Evolutionary conservation across 768 basidiomycete genomes (phyloP), one percentile per base, ranked within the genome.

Genomic region (Candolleomyces eurysporus): DNA sequence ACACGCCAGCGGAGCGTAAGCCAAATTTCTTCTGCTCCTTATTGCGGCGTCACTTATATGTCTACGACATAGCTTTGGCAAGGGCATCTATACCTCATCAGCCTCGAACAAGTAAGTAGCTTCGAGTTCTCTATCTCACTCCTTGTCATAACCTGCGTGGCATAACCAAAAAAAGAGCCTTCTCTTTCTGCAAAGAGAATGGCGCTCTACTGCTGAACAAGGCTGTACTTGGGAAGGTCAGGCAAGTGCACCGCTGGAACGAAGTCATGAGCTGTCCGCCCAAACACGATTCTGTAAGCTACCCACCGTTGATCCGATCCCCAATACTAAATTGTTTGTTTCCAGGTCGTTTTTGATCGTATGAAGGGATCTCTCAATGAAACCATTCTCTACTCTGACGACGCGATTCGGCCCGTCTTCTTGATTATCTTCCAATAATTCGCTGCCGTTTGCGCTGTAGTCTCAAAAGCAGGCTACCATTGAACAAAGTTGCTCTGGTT

Each of bases 171-270:
- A 14, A 14, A 43, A 74, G 73, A 51, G 64, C 73, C 0, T 70
- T 59, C 55, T 69, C 65, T 55, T 74, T 68, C 48, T 56, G 56
- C 11, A 48, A 59, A 19, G 63, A 65, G 3, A 48, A 39, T 1
- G 73, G 72, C 8, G 71, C 68, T 0, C 57, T 74, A 40, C 49
- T 74, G 8, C 59, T 74, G 21, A 68, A 70, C 11, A 74, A 74
- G 32, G 73, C 72, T 31, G 63, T 74, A n/a, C 61, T 74, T 3
- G 73, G 73, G 0, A 71, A 70, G 10, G 58, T 66, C 10, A 61
- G 63, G 10, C 57, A 48, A 16, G 72, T 73, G 10, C 66, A 30
- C 42, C 58, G 36, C 1, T 71, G 64, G 62, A 66, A 63, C 7
- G 67, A 67, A 48, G 72, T 72, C 9, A 69, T 56, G 62, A 62